Conservation (phyloP, 2,329 filamentous ascomycete genomes). For the Gaeumannomyces sp. region DNA sequence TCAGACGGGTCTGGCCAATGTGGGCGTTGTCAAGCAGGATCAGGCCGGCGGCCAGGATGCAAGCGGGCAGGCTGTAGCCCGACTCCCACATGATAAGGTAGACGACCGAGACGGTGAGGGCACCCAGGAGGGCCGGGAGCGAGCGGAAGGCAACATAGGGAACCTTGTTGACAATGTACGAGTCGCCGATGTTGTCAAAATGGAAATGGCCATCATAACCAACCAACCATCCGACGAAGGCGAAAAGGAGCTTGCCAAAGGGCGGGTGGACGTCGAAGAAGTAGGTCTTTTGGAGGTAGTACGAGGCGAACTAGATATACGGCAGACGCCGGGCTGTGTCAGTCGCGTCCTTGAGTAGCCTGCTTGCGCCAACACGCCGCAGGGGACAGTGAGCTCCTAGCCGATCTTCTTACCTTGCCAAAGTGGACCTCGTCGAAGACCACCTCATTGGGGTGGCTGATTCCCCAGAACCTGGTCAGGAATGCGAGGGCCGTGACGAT, state of each 20-base stretch:
- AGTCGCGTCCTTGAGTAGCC: background rate
- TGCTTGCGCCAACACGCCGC: background rate
- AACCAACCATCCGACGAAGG: constrained; percentile 93
- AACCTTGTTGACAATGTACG: constrained; percentile 93
- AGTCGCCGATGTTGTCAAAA: constrained; percentile 99
- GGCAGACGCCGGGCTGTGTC: background rate
- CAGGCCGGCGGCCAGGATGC: constrained; percentile 75
- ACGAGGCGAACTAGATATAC: constrained; percentile 57
- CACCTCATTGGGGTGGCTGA: constrained; percentile 90
- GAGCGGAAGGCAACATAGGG: constrained; percentile 95
- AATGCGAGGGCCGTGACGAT: constrained; percentile 82
- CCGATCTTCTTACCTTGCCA: constrained; percentile 68
- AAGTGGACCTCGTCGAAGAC: constrained; percentile 99
- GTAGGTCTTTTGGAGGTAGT: constrained; percentile 93
- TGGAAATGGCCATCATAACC: constrained; percentile 96
- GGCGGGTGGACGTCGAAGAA: constrained; percentile 99
- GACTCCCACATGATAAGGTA: constrained; percentile 99
- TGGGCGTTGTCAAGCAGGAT: constrained; percentile 97
- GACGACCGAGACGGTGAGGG: constrained; percentile 86
- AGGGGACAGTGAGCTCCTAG: constrained; percentile 15
- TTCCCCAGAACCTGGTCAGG: constrained; percentile 89
- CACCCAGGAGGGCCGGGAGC: constrained; percentile 84
- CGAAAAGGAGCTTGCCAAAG: constrained; percentile 96
- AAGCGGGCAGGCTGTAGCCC: constrained; percentile 91
- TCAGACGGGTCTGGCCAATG: constrained; percentile 91